Evolutionary conservation across 306 rosid genomes (phyloP), one percentile per base, ranked within the genome.

Genomic region (Acacia acuminata): DNA sequence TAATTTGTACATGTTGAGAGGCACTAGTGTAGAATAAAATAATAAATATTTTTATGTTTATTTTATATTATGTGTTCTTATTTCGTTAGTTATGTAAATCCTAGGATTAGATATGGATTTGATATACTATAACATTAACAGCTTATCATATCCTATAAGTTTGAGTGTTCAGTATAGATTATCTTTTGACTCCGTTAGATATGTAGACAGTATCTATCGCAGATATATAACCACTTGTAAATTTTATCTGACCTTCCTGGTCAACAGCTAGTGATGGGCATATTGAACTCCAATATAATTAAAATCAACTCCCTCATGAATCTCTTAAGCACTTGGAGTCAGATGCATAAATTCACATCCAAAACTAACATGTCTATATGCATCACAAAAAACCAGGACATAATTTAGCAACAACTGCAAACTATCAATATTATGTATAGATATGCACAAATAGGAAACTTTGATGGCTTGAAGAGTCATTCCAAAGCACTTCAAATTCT

Each of bases 401-500:
- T 53, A 48, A 63, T 38, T 53, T 63, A 66, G 66, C 42, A 40
- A 61, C 70, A 45, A 75, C 69, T 65, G 78, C 69, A 84, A 79
- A 74, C 75, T 55, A 81, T 60, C 70, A 79, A 67, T 60, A 77
- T 71, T 17, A 32, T 47, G 77, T 70, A 77, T 64, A 69, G 73
- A 68, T 71, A 81, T 50, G 64, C 45, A 42, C 22, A 75, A 75
- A n/a, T 36, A 36, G 10, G 45, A 73, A 55, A 76, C 42, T 77
- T 73, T 34, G 4, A 66, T 56, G 51, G 71, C 70, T 69, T 44
- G 74, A 32, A 74, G 32, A 36, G 70, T 75, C 69, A 32, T 84
- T 68, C 72, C 77, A 66, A 75, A 82, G 85, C 75, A 76, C 75
- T 72, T 42, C 47, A 78, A 82, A 60, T 34, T 79, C 79, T 71